These are phyloP conservation scores for Neurospora sublineolata DNA, from an alignment of 495 filamentous ascomycete species.

Conservation along the genomic window DNA sequence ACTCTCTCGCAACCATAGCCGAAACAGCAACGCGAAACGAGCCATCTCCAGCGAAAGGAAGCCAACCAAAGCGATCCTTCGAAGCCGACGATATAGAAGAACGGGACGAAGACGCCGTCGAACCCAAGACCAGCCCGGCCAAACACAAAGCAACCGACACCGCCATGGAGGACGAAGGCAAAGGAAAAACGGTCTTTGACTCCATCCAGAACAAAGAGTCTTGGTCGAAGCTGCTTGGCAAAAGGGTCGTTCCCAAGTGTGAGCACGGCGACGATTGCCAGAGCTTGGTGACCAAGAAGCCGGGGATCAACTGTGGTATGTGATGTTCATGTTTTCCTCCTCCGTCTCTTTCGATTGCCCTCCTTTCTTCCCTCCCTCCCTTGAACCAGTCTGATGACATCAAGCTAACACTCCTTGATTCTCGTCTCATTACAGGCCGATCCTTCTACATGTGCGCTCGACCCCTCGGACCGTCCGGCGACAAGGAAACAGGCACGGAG, in stretches of 20 bases:
- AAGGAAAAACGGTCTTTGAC: constrained; percentile 42
- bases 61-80: neutral
- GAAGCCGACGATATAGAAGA: neutral
- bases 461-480: constrained; percentile 70
- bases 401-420: neutral
- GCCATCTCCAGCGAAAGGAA: neutral
- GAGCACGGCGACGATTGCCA: constrained; percentile 85
- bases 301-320: constrained; percentile 61
- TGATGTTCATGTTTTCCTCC: neutral
- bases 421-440: constrained; percentile 38
- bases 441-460: constrained; percentile 80
- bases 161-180: constrained; percentile 2
- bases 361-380: neutral
- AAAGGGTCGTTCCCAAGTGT: constrained; percentile 61
- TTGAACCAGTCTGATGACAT: neutral
- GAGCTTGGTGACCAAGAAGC: constrained; percentile 70
- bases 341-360: neutral
- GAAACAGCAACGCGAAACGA: neutral
- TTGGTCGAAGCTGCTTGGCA: constrained; percentile 77
- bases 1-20: neutral
- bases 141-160: neutral
- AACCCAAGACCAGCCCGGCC: neutral
- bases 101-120: neutral
- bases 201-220: constrained; percentile 67
- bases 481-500: constrained; percentile 68